Conservation (phyloP, 495 filamentous ascomycete species). For the Articulospora tetracladia region DNA sequence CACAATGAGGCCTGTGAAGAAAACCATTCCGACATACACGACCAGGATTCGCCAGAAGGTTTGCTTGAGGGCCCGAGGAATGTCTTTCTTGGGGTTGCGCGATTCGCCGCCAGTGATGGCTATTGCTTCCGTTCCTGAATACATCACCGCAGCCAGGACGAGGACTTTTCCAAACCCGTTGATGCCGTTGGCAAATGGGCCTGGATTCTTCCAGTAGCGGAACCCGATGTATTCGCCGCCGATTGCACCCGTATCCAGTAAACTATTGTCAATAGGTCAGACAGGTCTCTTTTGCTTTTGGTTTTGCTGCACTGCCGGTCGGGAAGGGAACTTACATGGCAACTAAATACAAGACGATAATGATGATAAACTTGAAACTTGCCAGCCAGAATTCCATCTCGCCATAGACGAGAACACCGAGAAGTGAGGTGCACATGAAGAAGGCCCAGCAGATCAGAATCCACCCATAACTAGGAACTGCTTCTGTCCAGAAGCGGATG, state of each 20-base stretch:
- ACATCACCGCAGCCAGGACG: slow-evolving; percentile 63
- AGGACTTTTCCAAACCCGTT: slow-evolving; percentile 64
- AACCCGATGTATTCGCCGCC: slow-evolving; percentile 40
- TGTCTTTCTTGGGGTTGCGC: slow-evolving; percentile 68
- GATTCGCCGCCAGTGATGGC: slow-evolving; percentile 79
- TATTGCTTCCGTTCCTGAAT: slow-evolving; percentile 68
- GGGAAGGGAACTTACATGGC: not conserved
- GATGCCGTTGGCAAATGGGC: slow-evolving; percentile 65
- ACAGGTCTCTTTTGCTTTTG: slow-evolving; percentile 41
- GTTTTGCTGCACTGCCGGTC: slow-evolving; percentile 29
- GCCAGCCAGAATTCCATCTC: not conserved
- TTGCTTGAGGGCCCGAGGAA: slow-evolving; percentile 73
- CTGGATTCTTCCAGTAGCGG: slow-evolving; percentile 48
- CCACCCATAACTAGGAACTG: not conserved
- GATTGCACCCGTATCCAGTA: slow-evolving; percentile 50
- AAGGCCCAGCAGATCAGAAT: not conserved
- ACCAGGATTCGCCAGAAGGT: slow-evolving; percentile 85
- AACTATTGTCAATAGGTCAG: slow-evolving; percentile 49
- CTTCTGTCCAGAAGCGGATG: not conserved
- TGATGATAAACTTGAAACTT: not conserved
- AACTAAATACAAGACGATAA: not conserved
- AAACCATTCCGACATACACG: slow-evolving; percentile 70
- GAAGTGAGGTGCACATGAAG: slow-evolving; percentile 18
- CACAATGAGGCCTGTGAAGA: slow-evolving; percentile 56
- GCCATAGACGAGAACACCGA: not conserved